A percentile compares a stretch with the other conserved stretches of the same genome.
Evolutionary conservation across 1,284 basidiomycete genomes (phyloP).

Genomic region (Polyporus tsugae): DNA sequence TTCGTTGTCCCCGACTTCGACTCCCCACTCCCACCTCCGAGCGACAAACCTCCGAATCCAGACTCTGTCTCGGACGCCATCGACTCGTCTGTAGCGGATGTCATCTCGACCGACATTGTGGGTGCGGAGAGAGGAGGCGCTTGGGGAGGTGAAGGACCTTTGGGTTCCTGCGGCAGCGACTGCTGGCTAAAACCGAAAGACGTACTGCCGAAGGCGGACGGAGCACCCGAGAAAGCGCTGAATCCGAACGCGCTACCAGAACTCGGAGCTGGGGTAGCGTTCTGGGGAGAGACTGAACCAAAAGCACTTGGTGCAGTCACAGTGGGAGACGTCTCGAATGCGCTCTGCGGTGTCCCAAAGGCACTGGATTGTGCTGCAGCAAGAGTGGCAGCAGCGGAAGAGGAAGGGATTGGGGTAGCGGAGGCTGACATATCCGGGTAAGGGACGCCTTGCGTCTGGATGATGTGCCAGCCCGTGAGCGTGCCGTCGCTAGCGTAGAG

Average conservation of each 20-base stretch:
- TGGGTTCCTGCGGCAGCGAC: conserved; percentile 14
- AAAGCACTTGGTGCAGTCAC: conserved; percentile 20
- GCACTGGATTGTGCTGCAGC: conserved; percentile 3
- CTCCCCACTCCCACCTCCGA: conserved; percentile 42
- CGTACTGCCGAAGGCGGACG: conserved; percentile 35
- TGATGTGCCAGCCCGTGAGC: conserved; percentile 77
- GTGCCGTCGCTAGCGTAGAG: conserved; percentile 86
- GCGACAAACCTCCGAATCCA: conserved; percentile 46
- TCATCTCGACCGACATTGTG: conserved; percentile 48
- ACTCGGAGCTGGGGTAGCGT: conserved; percentile 2
- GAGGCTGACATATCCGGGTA: conserved; percentile 64
- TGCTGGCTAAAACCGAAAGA: conserved; percentile 26
- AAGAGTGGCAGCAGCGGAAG: conserved; percentile 16
- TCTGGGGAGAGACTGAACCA: conserved; percentile 11
- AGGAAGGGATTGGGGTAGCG: conserved; percentile 28
- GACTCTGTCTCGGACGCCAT: conserved; percentile 35
- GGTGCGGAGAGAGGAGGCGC: conserved; percentile 28
- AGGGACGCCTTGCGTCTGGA: conserved; percentile 58
- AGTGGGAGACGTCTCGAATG: conserved; percentile 17
- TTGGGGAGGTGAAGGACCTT: conserved; percentile 29
- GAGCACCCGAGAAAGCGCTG: conserved; percentile 36
- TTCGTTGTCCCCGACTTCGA: conserved; percentile 32
- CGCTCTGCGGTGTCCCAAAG: conserved; percentile 8
- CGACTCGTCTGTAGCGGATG: conserved; percentile 41
- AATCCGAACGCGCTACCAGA: conserved; percentile 22